Evolutionary conservation across 2,329 filamentous ascomycete species (phyloP).

Genomic region (Acephala macrosclerotiorum): DNA sequence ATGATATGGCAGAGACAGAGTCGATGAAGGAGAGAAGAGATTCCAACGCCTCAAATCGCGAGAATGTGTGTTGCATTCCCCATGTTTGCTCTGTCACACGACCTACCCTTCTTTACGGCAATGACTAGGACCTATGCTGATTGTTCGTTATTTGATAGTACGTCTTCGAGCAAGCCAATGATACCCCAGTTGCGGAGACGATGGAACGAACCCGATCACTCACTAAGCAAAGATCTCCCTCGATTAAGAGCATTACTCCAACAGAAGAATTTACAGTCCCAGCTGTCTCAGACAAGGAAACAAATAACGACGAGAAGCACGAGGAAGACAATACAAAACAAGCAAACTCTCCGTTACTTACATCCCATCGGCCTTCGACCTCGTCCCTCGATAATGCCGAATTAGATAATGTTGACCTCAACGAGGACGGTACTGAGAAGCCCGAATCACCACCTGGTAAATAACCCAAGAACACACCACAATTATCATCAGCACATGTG

Average conservation of each 20-base stretch:
- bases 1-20: conserved; percentile 24
- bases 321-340: conserved; percentile 35
- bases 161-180: conserved; percentile 83
- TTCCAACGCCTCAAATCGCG: conserved; percentile 31
- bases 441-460: conserved; percentile 29
- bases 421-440: conserved; percentile 53
- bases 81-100: conserved; percentile 28
- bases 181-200: conserved; percentile 49
- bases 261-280: conserved; percentile 38
- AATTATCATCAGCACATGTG: not conserved
- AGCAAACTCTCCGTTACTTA: conserved; percentile 56
- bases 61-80: conserved; percentile 31
- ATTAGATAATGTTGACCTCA: conserved; percentile 50
- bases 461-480: conserved; percentile 1
- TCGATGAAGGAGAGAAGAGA: conserved; percentile 21
- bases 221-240: conserved; percentile 51
- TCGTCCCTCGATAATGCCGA: conserved; percentile 69
- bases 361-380: conserved; percentile 60
- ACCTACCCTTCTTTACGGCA: conserved; percentile 23
- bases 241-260: conserved; percentile 34
- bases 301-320: conserved; percentile 40
- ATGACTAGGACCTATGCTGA: conserved; percentile 23
- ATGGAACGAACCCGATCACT: conserved; percentile 40
- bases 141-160: conserved; percentile 57
- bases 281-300: conserved; percentile 33